Percentiles rank a stretch among this genome's conserved stretches.
These are phyloP conservation scores for Saturnispora saitoi DNA, from an alignment of 805 yeast genomes.

Conservation along the genomic window DNA sequence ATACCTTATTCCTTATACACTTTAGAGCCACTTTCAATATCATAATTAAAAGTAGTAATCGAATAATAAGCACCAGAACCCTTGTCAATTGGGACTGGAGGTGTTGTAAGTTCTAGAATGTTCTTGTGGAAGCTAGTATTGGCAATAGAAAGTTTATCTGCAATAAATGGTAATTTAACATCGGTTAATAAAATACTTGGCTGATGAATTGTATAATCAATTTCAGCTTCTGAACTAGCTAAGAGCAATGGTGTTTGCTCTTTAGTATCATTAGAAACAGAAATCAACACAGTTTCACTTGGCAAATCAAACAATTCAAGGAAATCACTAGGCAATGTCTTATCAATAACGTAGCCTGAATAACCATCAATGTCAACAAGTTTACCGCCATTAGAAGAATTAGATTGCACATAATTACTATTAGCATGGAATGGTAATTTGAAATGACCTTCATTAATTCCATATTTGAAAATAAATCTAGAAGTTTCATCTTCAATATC, in stretches of 20 bases:
- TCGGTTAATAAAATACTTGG: not conserved
- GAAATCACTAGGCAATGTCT: constrained; percentile 12
- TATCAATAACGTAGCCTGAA: constrained; percentile 19
- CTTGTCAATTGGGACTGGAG: not conserved
- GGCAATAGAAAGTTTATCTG: not conserved
- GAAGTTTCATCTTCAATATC: constrained; percentile 1
- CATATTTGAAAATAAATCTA: constrained; percentile 20
- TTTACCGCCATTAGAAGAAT: constrained; percentile 12
- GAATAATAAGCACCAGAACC: not conserved
- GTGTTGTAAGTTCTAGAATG: not conserved
- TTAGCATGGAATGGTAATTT: constrained; percentile 18
- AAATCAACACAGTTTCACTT: not conserved
- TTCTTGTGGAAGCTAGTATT: not conserved
- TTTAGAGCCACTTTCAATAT: not conserved
- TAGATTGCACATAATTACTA: constrained; percentile 13
- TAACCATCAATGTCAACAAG: constrained; percentile 15
- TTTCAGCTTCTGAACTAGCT: not conserved
- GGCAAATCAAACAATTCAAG: not conserved
- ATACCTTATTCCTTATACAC: not conserved
- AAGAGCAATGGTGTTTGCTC: not conserved
- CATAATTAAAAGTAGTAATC: not conserved
- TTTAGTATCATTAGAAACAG: not conserved
- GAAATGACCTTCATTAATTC: constrained; percentile 3
- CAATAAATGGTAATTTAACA: not conserved
- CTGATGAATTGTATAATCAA: not conserved